phyloP scores from a whole-genome alignment of 106 monocot species.

The Triglochin maritima region DNA sequence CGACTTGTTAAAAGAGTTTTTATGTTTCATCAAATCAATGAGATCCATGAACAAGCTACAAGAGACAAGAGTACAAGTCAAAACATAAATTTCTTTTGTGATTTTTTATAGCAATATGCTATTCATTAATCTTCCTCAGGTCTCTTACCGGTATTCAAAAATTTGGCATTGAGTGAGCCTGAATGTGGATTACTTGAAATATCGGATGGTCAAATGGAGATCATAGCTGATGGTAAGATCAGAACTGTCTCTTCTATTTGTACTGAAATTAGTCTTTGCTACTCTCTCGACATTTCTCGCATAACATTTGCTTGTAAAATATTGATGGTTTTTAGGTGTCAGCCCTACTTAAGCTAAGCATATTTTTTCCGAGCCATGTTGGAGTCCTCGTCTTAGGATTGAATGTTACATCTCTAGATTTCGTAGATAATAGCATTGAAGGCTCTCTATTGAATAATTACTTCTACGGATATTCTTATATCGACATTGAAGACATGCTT shows the following conservation, averaged over 20 bases:
- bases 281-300: too few relatives aligned
- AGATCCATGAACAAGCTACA: too few relatives aligned
- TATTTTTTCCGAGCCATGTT: too few relatives aligned
- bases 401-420: not conserved
- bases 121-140: slow-evolving; percentile 22
- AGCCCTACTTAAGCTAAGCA: too few relatives aligned
- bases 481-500: too few relatives aligned
- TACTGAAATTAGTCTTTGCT: not conserved
- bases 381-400: not conserved
- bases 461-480: not conserved
- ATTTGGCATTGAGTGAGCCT: slow-evolving; percentile 37
- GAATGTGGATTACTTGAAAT: slow-evolving; percentile 24
- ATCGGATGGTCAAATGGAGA: slow-evolving; percentile 32
- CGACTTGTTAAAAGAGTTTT: too few relatives aligned
- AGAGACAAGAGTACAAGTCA: too few relatives aligned
- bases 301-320: too few relatives aligned
- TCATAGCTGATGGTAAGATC: slow-evolving; percentile 45
- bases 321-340: too few relatives aligned
- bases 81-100: too few relatives aligned
- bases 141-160: slow-evolving; percentile 58
- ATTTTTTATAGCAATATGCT: not conserved
- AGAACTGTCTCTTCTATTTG: not conserved
- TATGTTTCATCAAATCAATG: too few relatives aligned
- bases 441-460: not conserved
- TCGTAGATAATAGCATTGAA: not conserved